Percentiles rank a stretch among this genome's conserved stretches.
These are phyloP conservation scores for Marsdenia floribunda DNA, from an alignment of 257 asterid genomes.

Conservation along the genomic window DNA sequence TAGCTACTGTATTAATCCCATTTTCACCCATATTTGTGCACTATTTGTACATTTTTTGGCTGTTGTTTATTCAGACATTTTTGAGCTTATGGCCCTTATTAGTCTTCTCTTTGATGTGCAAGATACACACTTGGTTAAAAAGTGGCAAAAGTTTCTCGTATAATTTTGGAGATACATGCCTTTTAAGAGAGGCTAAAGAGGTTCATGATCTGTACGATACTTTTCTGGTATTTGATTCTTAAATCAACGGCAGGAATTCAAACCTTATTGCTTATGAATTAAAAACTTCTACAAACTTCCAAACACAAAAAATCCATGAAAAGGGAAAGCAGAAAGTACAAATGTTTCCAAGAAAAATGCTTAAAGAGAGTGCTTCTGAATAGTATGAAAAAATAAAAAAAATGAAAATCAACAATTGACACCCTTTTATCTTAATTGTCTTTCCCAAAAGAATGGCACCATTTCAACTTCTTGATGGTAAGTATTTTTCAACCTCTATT, in stretches of 20 bases:
- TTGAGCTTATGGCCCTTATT: background rate
- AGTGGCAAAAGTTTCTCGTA: background rate
- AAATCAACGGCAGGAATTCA: background rate
- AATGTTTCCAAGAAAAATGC: background rate
- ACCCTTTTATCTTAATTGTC: background rate
- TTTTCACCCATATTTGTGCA: background rate
- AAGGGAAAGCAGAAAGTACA: background rate
- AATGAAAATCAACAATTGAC: background rate
- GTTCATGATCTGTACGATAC: too few species aligned
- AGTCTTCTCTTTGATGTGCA: background rate
- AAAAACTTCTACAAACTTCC: background rate
- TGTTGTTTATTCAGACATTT: background rate
- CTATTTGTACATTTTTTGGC: background rate
- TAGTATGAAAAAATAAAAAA: background rate
- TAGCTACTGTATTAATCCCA: background rate
- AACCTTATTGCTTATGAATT: background rate
- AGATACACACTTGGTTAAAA: background rate
- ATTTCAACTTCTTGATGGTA: slow-evolving; percentile 4
- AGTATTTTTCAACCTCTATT: background rate
- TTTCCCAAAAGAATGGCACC: background rate
- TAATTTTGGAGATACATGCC: background rate
- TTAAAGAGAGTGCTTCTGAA: background rate
- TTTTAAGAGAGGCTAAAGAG: background rate
- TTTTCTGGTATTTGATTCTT: background rate
- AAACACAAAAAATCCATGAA: background rate